Evolutionary conservation across 257 asterid genomes (phyloP).

Genomic region (Solanum habrochaites): DNA sequence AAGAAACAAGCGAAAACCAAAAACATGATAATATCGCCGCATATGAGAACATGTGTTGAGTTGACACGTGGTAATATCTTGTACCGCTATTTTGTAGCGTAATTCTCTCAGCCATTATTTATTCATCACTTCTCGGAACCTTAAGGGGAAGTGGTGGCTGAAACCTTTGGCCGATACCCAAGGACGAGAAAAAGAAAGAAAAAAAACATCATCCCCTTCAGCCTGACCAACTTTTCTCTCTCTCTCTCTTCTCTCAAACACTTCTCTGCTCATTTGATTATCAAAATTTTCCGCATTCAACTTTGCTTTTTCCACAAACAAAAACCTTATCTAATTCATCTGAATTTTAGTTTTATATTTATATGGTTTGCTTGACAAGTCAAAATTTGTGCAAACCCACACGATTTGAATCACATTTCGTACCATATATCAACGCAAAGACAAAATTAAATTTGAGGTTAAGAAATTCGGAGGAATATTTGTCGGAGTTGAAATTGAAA

Average conservation of each 20-base stretch:
- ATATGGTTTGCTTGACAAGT: not conserved
- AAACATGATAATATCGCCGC: not conserved
- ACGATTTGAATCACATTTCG: not conserved
- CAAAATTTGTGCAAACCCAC: not conserved
- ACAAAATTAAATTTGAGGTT: not conserved
- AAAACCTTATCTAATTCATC: not conserved
- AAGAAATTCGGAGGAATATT: not conserved
- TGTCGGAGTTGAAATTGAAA: not conserved
- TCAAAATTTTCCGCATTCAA: not conserved
- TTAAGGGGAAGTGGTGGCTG: not conserved
- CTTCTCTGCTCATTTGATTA: not conserved
- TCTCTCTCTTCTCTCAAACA: not conserved
- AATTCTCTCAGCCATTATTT: not conserved
- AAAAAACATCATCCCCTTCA: not conserved
- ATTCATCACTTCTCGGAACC: not conserved
- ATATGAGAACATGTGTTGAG: not conserved
- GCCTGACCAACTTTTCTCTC: not conserved
- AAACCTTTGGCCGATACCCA: not conserved
- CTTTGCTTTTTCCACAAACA: not conserved
- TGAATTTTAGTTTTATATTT: not conserved
- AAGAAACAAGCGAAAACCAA: not conserved
- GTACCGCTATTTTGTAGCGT: not conserved
- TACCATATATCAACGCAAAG: not conserved
- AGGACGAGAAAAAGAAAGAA: not conserved
- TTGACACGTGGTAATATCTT: not conserved